Evolutionary conservation across 2,329 filamentous ascomycete species (phyloP), one percentile per base, ranked within the genome.

Genomic region (Hirsutella minnesotensis): DNA sequence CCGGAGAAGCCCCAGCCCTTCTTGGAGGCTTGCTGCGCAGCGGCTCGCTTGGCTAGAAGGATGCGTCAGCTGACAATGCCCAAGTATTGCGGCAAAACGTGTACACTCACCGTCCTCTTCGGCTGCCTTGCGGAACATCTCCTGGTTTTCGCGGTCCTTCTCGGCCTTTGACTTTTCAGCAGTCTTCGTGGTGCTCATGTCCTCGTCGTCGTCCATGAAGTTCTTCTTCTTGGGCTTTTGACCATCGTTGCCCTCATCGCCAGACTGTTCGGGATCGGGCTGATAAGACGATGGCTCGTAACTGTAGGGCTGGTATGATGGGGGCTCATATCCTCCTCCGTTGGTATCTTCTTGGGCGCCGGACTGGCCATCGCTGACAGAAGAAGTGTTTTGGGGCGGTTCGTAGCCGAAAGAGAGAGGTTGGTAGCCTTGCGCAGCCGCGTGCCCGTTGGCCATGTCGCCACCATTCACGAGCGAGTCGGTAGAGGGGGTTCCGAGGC

Each of bases 111-210:
- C 76, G 64, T 83, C 79, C 62, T 81, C 78, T 55, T 83, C 88
- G 1, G 87, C 90, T 21, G 86, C 86, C 60, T 82, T 87, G 43
- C 80, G 77, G 69, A 95, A 86, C 59, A 87, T 80, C 53, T 94
- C 89, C 44, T 87, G 83, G 39, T 89, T 88, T 59, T 87, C 83
- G 20, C 77, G 74, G 53, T 94, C 86, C 53, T 79, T 81, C 12
- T 83, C 80, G 33, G 73, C 66, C 58, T 82, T 80, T 2, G 64
- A 73, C 58, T 83, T 82, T 22, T 79, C 46, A 69, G 73, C 48
- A 68, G 65, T 2, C 35, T 59, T 67, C 36, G 66, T 48, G 7
- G 67, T n/a, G 65, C 27, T 77, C 67, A 36, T 77, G 20, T 86
- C 84, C 12, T 88, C 83, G 22, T 90, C 85, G 49, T 90, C 83